These are phyloP conservation scores for Saccharomyces uvarum DNA, from an alignment of 1,139 yeast genomes.

Conservation along the genomic window DNA sequence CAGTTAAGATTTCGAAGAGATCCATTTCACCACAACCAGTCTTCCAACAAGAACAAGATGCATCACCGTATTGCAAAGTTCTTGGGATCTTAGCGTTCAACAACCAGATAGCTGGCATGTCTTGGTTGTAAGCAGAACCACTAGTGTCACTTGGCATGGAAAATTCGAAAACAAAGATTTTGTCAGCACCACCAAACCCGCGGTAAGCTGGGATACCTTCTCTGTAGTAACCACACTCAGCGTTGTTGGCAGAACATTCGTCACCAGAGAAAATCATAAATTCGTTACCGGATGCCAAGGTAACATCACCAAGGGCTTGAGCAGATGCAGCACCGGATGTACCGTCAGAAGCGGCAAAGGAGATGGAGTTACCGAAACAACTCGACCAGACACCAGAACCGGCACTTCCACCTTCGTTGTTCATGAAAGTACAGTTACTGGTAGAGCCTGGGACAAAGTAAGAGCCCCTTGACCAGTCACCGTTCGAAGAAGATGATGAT, in stretches of 20 bases:
- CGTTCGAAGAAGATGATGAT: conserved; percentile 27
- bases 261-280: conserved; percentile 66
- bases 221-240: conserved; percentile 82
- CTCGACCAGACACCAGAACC: conserved; percentile 81
- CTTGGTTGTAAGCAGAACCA: conserved; percentile 44
- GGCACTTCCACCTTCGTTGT: conserved; percentile 68
- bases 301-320: conserved; percentile 53
- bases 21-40: conserved; percentile 97
- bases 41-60: conserved; percentile 86
- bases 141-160: conserved; percentile 70
- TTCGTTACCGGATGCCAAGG: conserved; percentile 67
- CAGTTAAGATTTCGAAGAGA: conserved; percentile 68
- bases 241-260: conserved; percentile 46
- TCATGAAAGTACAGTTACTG: conserved; percentile 72
- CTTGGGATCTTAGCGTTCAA: conserved; percentile 91
- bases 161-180: conserved; percentile 85
- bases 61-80: conserved; percentile 77
- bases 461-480: conserved; percentile 69
- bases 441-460: conserved; percentile 62
- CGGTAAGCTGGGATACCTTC: conserved; percentile 83
- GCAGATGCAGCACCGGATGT: conserved; percentile 54
- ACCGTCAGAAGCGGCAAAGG: conserved; percentile 74
- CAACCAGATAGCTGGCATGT: conserved; percentile 97
- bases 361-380: conserved; percentile 81
- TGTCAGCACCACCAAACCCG: conserved; percentile 72